phyloP scores from a whole-genome alignment of 2,329 filamentous ascomycete genomes.

The Aquanectria penicillioides region DNA sequence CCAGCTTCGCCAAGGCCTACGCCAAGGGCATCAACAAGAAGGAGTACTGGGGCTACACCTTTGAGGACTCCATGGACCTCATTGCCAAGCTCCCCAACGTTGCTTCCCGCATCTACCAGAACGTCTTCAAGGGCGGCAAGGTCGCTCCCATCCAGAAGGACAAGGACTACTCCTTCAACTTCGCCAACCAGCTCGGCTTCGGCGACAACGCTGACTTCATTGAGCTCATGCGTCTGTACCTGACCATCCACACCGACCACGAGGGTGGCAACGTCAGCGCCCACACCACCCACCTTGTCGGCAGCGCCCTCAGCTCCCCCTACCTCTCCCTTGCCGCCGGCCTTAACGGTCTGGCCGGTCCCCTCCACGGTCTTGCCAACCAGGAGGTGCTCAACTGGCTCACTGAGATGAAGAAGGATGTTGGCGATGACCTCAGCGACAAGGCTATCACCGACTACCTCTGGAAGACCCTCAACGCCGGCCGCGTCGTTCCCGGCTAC shows the following conservation, averaged over 20 bases:
- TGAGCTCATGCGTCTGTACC: slow-evolving; percentile 98
- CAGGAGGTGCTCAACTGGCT: slow-evolving; percentile 99
- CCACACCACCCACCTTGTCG: slow-evolving; percentile 98
- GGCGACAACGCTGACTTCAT: slow-evolving; percentile 95
- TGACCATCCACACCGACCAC: slow-evolving; percentile 99
- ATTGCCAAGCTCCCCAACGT: slow-evolving; percentile 99
- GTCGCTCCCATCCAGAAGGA: slow-evolving; percentile 95
- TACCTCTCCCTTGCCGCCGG: slow-evolving; percentile 97
- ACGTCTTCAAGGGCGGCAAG: slow-evolving; percentile 99
- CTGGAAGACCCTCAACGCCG: slow-evolving; percentile 94
- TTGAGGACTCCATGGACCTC: slow-evolving; percentile 99
- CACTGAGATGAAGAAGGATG: slow-evolving; percentile 95
- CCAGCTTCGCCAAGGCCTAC: slow-evolving; percentile 97
- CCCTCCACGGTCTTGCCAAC: slow-evolving; percentile 98
- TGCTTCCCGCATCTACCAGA: slow-evolving; percentile 98
- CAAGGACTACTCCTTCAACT: slow-evolving; percentile 99
- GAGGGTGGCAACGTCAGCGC: slow-evolving; percentile 99
- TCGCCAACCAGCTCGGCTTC: slow-evolving; percentile 99
- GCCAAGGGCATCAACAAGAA: slow-evolving; percentile 99
- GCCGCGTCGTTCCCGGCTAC: slow-evolving; percentile 97
- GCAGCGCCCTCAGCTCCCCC: slow-evolving; percentile 94
- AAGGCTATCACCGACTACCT: slow-evolving; percentile 98
- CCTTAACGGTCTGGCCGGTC: slow-evolving; percentile 97
- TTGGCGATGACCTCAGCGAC: slow-evolving; percentile 96
- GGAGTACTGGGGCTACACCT: slow-evolving; percentile 99